Evolutionary conservation across 2,329 filamentous ascomycete species (phyloP).

Genomic region (Sporothrix euskadiensis): DNA sequence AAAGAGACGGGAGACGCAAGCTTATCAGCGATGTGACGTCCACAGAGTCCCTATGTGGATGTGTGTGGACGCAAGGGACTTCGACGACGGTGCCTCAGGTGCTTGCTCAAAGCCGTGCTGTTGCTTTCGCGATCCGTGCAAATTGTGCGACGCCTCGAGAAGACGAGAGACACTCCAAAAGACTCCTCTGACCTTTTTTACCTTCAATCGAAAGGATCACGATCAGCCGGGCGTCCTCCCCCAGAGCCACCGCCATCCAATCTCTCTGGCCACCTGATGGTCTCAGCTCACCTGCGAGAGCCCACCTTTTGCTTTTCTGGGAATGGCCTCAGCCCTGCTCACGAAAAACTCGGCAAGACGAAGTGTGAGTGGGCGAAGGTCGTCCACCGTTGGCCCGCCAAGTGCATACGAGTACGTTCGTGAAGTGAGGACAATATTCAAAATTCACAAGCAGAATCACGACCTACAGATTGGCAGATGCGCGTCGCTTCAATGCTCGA

Average conservation of each 20-base stretch:
- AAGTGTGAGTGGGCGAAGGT: background rate
- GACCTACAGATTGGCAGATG: background rate
- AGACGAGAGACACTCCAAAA: background rate
- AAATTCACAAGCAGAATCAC: background rate
- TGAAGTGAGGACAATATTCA: background rate
- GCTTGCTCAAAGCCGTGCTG: background rate
- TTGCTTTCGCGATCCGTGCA: background rate
- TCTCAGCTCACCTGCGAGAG: constrained; percentile 16
- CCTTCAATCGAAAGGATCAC: background rate
- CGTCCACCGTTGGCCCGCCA: constrained; percentile 12
- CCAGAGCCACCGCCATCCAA: constrained; percentile 10
- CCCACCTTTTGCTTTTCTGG: constrained; percentile 17
- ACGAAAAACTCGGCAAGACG: background rate
- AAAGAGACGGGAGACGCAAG: background rate
- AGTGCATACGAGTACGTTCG: background rate
- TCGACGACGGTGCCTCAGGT: background rate
- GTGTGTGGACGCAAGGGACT: background rate
- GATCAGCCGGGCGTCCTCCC: background rate
- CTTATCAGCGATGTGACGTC: constrained; percentile 12
- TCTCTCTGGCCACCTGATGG: constrained; percentile 15
- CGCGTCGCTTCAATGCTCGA: background rate
- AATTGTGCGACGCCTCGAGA: background rate
- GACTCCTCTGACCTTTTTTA: background rate
- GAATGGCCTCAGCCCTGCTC: constrained; percentile 19
- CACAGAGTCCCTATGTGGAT: too few relatives aligned